Evolutionary conservation across 1,284 basidiomycete genomes (phyloP), one percentile per base, ranked within the genome.

Genomic region (Dichomitus squalens): DNA sequence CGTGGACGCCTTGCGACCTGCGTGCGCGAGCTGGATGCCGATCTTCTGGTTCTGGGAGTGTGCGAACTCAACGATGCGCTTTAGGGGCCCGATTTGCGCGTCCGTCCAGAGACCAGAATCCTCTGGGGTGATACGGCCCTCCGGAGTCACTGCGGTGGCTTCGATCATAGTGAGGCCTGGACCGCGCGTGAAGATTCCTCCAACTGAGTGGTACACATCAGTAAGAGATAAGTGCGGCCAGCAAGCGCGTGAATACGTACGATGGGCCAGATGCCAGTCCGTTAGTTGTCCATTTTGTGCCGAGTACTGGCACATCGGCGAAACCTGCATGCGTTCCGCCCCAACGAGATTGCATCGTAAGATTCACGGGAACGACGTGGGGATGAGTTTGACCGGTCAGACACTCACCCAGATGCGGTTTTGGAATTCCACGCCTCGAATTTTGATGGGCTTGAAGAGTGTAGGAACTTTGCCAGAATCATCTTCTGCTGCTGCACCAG

Each of bases 11-110:
- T 93, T 92, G 35, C 90, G 76, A 0, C 91, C 90, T 0, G 89
- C 90, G 70, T 93, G 90, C 0, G 85, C 86, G 16, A 94, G 79
- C 69, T 94, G 91, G 48, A 93, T 79, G 4, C 85, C 91, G 18
- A 90, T 83, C 62, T 81, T 82, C 51, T 81, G 75, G 52, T 82
- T 80, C 67, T 89, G 82, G 21, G 80, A 73, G 69, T 91, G 88
- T 38, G 82, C 78, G 63, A 87, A 88, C 41, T 86, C 78, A 55
- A 90, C 85, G 55, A 92, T 81, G 23, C 83, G 79, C 64, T 82
- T 82, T 56, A 89, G 75, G 0, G 86, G 82, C 31, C 76, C 79
- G 43, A 90, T 84, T 50, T 93, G 90, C 9, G 76, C 76, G 70
- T 92, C 89, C 20, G 75, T 72, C 88, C 91, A 95, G 43, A 93